Evolutionary conservation across 2,329 filamentous ascomycete species (phyloP), one percentile per base, ranked within the genome.

Genomic region (Pseudonectria buxi): DNA sequence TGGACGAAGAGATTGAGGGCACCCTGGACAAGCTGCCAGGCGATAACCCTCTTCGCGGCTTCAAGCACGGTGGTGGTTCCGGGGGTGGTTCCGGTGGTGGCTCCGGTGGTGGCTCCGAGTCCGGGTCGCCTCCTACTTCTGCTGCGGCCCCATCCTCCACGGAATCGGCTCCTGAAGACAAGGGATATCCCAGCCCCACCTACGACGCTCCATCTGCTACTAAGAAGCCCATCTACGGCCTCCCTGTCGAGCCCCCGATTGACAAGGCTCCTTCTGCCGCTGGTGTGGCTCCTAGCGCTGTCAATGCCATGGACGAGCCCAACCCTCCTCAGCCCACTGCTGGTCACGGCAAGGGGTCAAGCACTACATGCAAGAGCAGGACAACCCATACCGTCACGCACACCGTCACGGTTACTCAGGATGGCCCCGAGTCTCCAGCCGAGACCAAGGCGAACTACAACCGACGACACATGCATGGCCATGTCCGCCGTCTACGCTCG

Each of bases 11-110:
- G 18, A 57, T 72, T 25, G 53, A 51, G 10, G 68, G 68, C 13
- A 55, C 58, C 18, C 45, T 81, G 43, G 49, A 54, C 12, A 54
- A 55, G 12, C 68, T 82, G 12, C 76, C 78, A 2, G 75, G 78
- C 18, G 62, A 68, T 55, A 74, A 74, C 59, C 64, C 67, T 4
- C 52, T 78, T n/a, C 63, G 64, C 26, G 69, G 72, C 30, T 81
- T 69, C 65, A 49, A 56, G 18, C 65, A 64, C 37, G 72, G 18
- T 22, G 72, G n/a, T n/a, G n/a, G n/a, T n/a, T n/a, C n/a, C 37
- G 54, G 46, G 14, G 45, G 30, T 24, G 37, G 39, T 28, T 32
- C 39, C 6, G 26, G 16, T 15, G 32, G 32, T 15, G 35, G 46
- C 22, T 39, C 37, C n/a, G 16, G 7, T 15, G 26, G 25, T 9